Conservation (phyloP, 2,329 filamentous ascomycete genomes). For the Ilyonectria destructans region DNA sequence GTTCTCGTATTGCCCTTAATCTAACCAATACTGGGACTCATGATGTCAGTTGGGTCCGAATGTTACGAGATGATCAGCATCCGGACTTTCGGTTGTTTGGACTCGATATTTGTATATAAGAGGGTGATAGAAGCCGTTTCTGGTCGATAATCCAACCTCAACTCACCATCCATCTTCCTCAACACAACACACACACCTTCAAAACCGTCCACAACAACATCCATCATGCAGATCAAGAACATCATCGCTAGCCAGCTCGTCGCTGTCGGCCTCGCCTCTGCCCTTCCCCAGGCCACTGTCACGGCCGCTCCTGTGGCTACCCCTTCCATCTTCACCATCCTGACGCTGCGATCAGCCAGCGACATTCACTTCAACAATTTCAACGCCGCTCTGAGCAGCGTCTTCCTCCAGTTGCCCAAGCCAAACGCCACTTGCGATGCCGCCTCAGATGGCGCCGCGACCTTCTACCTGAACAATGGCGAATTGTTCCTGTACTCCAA, state of each 20-base stretch:
- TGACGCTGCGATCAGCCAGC: conserved; percentile 66
- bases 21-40: conserved; percentile 13
- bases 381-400: conserved; percentile 60
- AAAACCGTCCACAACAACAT: not conserved
- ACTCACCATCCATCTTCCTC: not conserved
- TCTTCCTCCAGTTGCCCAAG: conserved; percentile 61
- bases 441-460: conserved; percentile 65
- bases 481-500: conserved; percentile 64
- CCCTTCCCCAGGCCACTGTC: conserved; percentile 18
- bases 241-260: conserved; percentile 38
- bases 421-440: conserved; percentile 69
- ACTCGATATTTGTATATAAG: conserved; percentile 27
- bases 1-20: conserved; percentile 19
- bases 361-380: conserved; percentile 63
- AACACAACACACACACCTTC: not conserved
- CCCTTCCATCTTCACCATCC: conserved; percentile 60
- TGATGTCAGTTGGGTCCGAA: conserved; percentile 42
- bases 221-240: conserved; percentile 48
- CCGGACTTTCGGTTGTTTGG: conserved; percentile 35
- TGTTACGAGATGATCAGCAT: conserved; percentile 36
- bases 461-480: conserved; percentile 63
- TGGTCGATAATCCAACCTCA: conserved; percentile 1
- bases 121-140: conserved; percentile 5
- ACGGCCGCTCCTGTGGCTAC: not conserved
- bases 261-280: conserved; percentile 31